phyloP scores from a whole-genome alignment of 202 grass and related monocot species.

The Schoenoplectus triqueter region DNA sequence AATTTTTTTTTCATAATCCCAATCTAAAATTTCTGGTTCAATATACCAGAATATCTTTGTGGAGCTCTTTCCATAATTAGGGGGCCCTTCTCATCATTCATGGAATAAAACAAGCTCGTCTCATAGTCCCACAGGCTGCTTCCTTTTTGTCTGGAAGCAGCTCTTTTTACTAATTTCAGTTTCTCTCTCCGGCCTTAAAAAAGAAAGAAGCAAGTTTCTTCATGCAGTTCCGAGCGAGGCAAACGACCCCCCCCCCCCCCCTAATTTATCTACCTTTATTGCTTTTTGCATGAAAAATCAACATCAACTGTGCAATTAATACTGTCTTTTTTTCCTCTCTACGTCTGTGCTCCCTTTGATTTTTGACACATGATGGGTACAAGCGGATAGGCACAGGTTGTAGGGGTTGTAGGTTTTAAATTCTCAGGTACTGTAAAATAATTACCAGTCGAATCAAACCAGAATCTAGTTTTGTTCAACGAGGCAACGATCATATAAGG shows the following conservation, averaged over 20 bases:
- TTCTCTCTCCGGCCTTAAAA: slow-evolving; percentile 34
- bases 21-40: neutral
- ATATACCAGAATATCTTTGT: neutral
- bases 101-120: slow-evolving; percentile 49
- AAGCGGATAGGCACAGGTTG: neutral
- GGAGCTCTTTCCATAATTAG: slow-evolving; percentile 44
- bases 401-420: neutral
- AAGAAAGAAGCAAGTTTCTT: slow-evolving; percentile 35
- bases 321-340: neutral
- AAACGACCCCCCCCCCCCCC: slow-evolving; percentile 23
- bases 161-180: slow-evolving; percentile 41
- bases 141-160: slow-evolving; percentile 53
- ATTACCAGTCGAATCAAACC: neutral
- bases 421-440: neutral
- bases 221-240: slow-evolving; percentile 46
- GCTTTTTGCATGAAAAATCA: slow-evolving; percentile 40
- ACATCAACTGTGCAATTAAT: slow-evolving; percentile 42
- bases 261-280: slow-evolving; percentile 38
- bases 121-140: slow-evolving; percentile 42
- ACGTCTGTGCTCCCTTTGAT: slow-evolving; percentile 13
- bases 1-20: neutral
- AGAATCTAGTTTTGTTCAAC: neutral
- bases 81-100: slow-evolving; percentile 61
- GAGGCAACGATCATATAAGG: too few relatives aligned
- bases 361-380: neutral